Percentiles rank a stretch among this genome's conserved stretches.
These are phyloP conservation scores for Colletotrichum australisinense DNA, from an alignment of 2,329 filamentous ascomycete genomes.

Conservation along the genomic window DNA sequence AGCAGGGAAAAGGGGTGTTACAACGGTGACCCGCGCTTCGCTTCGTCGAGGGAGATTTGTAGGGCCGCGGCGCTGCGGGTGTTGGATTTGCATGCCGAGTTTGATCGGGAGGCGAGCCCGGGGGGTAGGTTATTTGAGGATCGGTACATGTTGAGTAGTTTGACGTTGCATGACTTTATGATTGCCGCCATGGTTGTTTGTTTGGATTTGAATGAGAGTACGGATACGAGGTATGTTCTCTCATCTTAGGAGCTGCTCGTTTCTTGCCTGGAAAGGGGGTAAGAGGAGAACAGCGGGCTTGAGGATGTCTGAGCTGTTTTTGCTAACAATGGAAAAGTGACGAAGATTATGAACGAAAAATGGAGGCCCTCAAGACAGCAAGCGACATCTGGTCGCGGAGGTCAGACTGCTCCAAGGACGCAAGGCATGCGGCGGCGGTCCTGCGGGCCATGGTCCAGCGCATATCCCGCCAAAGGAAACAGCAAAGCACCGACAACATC, in stretches of 20 bases:
- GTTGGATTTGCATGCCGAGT: constrained; percentile 59
- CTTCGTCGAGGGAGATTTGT: constrained; percentile 53
- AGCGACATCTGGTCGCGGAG: constrained; percentile 56
- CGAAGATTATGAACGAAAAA: constrained; percentile 47
- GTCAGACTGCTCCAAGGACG: constrained; percentile 52
- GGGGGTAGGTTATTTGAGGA: constrained; percentile 64
- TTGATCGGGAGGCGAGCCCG: constrained; percentile 56
- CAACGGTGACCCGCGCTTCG: constrained; percentile 48
- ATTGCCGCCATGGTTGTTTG: constrained; percentile 71
- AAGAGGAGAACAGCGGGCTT: neutral
- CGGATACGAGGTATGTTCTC: constrained; percentile 48
- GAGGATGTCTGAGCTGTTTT: neutral
- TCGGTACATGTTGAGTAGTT: constrained; percentile 63
- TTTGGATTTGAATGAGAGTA: constrained; percentile 57
- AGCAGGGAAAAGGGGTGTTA: constrained; percentile 45
- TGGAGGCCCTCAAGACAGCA: constrained; percentile 52
- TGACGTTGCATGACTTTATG: constrained; percentile 68
- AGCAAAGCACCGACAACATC: neutral
- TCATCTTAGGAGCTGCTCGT: neutral
- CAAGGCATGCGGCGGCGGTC: constrained; percentile 54
- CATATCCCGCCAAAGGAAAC: neutral
- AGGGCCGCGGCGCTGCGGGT: constrained; percentile 56
- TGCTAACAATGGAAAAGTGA: constrained; percentile 38
- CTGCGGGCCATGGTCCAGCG: constrained; percentile 53
- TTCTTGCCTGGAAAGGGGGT: neutral